Conservation (phyloP, 108 stramenopile species). For the Aurantiochytrium sp. region DNA sequence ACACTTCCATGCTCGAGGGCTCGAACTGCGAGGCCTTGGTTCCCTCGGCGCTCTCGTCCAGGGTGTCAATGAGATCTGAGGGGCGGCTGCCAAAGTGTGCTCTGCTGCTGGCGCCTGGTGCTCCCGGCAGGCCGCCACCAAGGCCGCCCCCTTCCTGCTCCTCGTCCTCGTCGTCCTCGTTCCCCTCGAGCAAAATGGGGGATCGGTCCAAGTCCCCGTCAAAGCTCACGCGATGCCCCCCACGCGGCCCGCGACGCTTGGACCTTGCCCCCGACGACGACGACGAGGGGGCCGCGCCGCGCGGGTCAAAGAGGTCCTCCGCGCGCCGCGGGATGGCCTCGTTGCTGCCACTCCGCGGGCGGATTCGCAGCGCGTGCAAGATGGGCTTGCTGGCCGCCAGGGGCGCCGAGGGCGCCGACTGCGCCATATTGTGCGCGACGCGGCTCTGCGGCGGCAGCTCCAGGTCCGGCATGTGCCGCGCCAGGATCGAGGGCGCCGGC, state of each 20-base stretch:
- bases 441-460: not conserved
- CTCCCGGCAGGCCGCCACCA: no score
- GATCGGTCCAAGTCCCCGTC: not conserved
- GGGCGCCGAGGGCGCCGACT: not conserved
- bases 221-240: not conserved
- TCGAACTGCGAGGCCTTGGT: not conserved
- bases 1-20: not conserved
- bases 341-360: not conserved
- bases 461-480: not conserved
- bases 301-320: not conserved
- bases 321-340: not conserved
- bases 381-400: not conserved
- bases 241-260: not conserved
- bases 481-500: not conserved
- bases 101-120: no score
- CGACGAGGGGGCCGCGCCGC: not conserved
- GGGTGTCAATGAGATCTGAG: not conserved
- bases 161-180: conserved; percentile 21
- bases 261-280: not conserved
- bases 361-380: not conserved
- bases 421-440: not conserved
- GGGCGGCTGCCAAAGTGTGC: no score
- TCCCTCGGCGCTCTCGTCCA: not conserved
- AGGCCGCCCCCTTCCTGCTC: not conserved
- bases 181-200: not conserved